Evolutionary conservation across 1,284 basidiomycete species (phyloP), one percentile per base, ranked within the genome.

Genomic region (Puccinia triticina): DNA sequence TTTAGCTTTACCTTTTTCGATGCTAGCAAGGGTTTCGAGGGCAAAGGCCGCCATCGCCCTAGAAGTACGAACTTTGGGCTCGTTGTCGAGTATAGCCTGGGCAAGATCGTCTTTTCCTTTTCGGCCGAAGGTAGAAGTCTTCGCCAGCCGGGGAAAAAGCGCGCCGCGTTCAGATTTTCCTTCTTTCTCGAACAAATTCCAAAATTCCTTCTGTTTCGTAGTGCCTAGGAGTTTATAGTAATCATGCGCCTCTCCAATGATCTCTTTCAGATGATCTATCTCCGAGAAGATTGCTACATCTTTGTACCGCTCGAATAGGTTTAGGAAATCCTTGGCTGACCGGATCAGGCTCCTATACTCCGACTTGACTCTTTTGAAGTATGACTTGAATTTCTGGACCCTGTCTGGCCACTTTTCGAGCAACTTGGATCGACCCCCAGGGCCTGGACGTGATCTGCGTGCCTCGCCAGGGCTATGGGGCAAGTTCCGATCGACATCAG

Each of bases 251-350:
- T 50, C 69, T 55, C 69, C 69, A 50, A 50, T 29, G 26, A 29
- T 29, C 43, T 72, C 32, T 72, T 50, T 40, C 26, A 72, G 21
- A 50, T 37, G 46, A 29, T 48, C 46, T 29, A 50, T 72, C 32
- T 72, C 69, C 18, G 69, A 72, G 32, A 72, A 72, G 43, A 72
- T 37, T 14, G 69, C 26, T 55, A 72, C 69, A 23, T 50, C 16
- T 2, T 72, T 72, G 26, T 72, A 50, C 50, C 40, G 34, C 18
- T 66, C 34, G 34, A 66, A 66, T n/a, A 40, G 61, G 61, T 66
- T 66, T 18, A 66, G 61, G 18, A 40, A 66, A 18, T 21, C 18
- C 32, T 66, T 66, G 18, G 34, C 18, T 0, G 61, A 40, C 34
- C 16, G 23, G 61, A 40, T 8, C 37, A 66, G 34, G 2, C 18